A percentile compares a stretch with the other conserved stretches of the same genome.
These are phyloP conservation scores for Psilocybe cubensis DNA, from an alignment of 768 basidiomycete species.

Conservation along the genomic window DNA sequence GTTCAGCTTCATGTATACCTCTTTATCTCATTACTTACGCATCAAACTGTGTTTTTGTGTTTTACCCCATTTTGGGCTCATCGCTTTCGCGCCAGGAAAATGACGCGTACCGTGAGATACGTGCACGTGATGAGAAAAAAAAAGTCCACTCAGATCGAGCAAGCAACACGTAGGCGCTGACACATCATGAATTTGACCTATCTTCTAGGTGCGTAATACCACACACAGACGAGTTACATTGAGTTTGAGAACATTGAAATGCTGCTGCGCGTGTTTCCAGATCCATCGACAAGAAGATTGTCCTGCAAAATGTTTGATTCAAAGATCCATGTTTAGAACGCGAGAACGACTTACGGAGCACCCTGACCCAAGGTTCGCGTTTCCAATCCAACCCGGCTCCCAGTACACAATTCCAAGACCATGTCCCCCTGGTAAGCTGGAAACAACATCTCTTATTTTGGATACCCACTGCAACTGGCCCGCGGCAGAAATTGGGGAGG, in stretches of 20 bases:
- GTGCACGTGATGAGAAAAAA: no score
- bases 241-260: slow-evolving; percentile 40
- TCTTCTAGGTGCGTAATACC: no score
- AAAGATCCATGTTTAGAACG: neutral
- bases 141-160: no score
- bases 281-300: slow-evolving; percentile 47
- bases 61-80: no score
- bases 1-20: no score
- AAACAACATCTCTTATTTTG: slow-evolving; percentile 50
- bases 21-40: no score
- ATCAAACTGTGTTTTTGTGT: no score
- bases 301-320: slow-evolving; percentile 33
- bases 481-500: slow-evolving; percentile 45
- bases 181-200: no score
- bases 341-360: slow-evolving; percentile 37
- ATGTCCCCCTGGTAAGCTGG: slow-evolving; percentile 51
- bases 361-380: slow-evolving; percentile 47
- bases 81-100: no score
- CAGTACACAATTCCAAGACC: slow-evolving; percentile 58
- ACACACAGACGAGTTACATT: no score
- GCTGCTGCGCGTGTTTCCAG: slow-evolving; percentile 43
- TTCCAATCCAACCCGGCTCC: slow-evolving; percentile 73
- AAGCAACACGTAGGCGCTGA: no score
- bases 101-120: no score
- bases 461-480: slow-evolving; percentile 61